Evolutionary conservation across 148 eudicot species (phyloP), one percentile per base, ranked within the genome.

Genomic region (Cornus suecica): DNA sequence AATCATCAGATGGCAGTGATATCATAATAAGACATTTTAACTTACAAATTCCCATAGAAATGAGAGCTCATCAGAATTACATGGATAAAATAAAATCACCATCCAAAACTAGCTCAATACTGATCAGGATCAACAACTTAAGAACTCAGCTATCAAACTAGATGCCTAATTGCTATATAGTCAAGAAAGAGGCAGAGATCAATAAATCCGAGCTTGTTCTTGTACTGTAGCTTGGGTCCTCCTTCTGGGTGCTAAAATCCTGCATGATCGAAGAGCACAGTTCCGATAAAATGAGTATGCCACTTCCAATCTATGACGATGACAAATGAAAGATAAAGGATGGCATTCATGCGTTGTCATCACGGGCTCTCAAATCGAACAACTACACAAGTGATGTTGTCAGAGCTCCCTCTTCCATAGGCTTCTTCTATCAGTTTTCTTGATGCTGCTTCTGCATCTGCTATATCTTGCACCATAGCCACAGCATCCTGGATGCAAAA

Each of bases 381-480:
- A 16, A 93, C 90, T 22, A 93, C 78, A 73, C 93, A 91, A 18
- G 95, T 90, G 73, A 93, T 93, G 71, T 93, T 93, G 81, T 93
- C 97, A 0, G 93, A 86, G 75, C 97, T 93, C 70, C 93, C 95
- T 76, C 81, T 81, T 10, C 80, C 71, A 80, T 78, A 90, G 41
- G 97, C 93, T 83, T 83, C 92, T 76, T 89, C 87, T 14, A 83
- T 83, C 16, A 93, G 95, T 77, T 63, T 88, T 77, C 89, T 77
- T 18, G 93, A 84, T 37, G 97, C 97, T 26, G 83, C 83, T 82
- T 93, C 97, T 30, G 97, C 80, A 74, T 89, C 89, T 64, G 77
- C 34, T 75, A 89, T 87, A 72, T 79, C 82, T 76, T 83, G 83
- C 80, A 91, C 90, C 41, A 91, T 79, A 3, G 84, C 72, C 45